phyloP scores from a whole-genome alignment of 1,284 basidiomycete species.

The Trichosporon coremiiforme region DNA sequence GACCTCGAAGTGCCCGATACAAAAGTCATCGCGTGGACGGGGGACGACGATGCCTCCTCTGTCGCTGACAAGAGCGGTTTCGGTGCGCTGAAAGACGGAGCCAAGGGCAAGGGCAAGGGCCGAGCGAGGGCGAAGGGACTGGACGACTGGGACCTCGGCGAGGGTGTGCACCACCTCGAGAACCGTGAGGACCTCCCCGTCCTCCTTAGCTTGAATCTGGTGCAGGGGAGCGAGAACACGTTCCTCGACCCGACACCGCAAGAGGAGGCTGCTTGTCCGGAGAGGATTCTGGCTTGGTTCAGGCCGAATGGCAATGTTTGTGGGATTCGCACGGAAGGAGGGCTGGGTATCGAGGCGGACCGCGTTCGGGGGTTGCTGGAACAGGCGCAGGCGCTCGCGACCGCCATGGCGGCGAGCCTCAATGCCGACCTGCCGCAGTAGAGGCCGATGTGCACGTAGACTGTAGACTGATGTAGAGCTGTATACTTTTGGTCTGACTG shows the following conservation, averaged over 20 bases:
- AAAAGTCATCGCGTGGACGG: constrained; percentile 50
- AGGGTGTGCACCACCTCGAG: constrained; percentile 36
- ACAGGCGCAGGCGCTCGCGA: constrained; percentile 13
- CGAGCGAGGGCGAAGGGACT: constrained; percentile 40
- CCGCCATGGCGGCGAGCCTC: constrained; percentile 4
- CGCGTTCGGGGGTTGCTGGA: constrained; percentile 43
- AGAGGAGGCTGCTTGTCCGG: constrained; percentile 54
- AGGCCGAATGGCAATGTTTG: constrained; percentile 42
- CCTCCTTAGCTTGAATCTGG: constrained; percentile 51
- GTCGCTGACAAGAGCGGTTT: constrained; percentile 28
- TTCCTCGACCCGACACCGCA: constrained; percentile 53
- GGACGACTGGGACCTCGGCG: constrained; percentile 57
- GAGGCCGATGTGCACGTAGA: no score
- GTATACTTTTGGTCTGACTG: no score
- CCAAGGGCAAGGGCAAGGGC: constrained; percentile 41
- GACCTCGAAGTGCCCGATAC: constrained; percentile 50
- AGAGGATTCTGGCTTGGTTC: constrained; percentile 50
- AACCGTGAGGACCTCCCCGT: constrained; percentile 49
- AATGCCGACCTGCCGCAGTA: background rate
- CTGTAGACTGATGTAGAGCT: background rate
- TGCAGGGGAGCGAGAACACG: constrained; percentile 37
- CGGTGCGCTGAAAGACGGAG: constrained; percentile 52
- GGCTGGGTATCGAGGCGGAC: constrained; percentile 39
- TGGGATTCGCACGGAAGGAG: constrained; percentile 53
- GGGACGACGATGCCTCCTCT: constrained; percentile 27